Evolutionary conservation across 139 green algal genomes (phyloP).

Genomic region (Yamagishiella unicocca): DNA sequence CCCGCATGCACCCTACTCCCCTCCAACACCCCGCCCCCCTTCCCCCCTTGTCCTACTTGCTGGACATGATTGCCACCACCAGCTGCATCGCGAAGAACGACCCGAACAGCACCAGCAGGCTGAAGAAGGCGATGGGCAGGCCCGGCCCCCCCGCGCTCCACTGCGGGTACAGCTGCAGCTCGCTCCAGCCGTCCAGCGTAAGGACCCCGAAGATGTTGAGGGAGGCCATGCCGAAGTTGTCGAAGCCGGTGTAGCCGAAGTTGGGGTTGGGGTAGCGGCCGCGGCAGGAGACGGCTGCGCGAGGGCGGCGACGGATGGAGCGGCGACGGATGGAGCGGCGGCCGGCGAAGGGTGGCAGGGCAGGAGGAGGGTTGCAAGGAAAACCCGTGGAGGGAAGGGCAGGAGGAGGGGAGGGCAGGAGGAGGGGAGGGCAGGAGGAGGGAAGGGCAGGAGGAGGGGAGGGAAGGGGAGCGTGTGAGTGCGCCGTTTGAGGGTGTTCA

Average conservation of each 20-base stretch:
- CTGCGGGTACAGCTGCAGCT: constrained; percentile 61
- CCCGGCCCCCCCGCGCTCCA: constrained; percentile 47
- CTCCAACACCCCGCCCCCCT: not conserved
- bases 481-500: no score
- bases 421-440: not conserved
- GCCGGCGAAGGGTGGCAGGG: not conserved
- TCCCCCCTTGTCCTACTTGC: constrained; percentile 61
- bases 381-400: not conserved
- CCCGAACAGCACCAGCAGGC: constrained; percentile 70
- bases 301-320: not conserved
- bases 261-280: constrained; percentile 39
- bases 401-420: not conserved
- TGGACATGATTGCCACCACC: constrained; percentile 67
- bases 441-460: no score
- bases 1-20: not conserved
- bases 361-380: no score
- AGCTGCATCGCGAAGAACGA: constrained; percentile 76
- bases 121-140: constrained; percentile 64
- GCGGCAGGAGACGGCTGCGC: not conserved
- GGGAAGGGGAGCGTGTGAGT: no score
- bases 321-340: not conserved
- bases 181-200: constrained; percentile 66
- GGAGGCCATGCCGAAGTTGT: constrained; percentile 64
- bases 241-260: constrained; percentile 61
- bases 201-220: constrained; percentile 59